These are phyloP conservation scores for Phytophthora crassamura DNA, from an alignment of 352 stramenopile genomes.

Conservation along the genomic window DNA sequence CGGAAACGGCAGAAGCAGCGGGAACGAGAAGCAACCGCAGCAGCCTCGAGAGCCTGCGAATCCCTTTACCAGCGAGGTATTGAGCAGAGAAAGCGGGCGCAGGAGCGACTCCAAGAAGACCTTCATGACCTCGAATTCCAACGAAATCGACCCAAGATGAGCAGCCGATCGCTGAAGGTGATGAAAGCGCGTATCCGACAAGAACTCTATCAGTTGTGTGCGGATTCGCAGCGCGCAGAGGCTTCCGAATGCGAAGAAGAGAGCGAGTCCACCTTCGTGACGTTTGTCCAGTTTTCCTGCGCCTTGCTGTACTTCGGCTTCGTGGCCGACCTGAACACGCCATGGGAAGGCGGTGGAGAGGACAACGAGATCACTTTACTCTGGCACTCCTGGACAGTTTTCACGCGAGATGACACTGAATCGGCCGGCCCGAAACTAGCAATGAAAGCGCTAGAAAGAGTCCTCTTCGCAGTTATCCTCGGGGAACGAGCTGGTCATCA, in stretches of 20 bases:
- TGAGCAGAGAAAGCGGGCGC: slow-evolving; percentile 43
- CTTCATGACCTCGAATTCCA: slow-evolving; percentile 19
- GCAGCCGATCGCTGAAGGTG: slow-evolving; percentile 39
- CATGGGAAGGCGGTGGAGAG: slow-evolving; percentile 27
- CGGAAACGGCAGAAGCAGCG: slow-evolving; percentile 19
- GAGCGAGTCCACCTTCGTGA: slow-evolving; percentile 13
- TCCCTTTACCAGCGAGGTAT: slow-evolving; percentile 58
- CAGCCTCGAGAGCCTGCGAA: slow-evolving; percentile 51
- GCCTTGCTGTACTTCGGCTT: slow-evolving; percentile 66
- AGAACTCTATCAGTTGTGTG: slow-evolving; percentile 46
- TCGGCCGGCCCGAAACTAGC: slow-evolving; percentile 1
- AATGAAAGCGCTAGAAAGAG: slow-evolving; percentile 19
- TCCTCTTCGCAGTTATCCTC: slow-evolving; percentile 37
- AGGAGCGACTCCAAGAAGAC: slow-evolving; percentile 34
- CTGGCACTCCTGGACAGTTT: slow-evolving; percentile 58
- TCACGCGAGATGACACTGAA: slow-evolving; percentile 21
- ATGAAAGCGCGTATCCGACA: slow-evolving; percentile 49
- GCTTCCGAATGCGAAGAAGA: background rate
- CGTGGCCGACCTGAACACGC: slow-evolving; percentile 46
- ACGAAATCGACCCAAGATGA: slow-evolving; percentile 45
- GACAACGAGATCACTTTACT: slow-evolving; percentile 47
- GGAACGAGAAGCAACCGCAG: slow-evolving; percentile 22
- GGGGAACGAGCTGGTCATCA: slow-evolving; percentile 10
- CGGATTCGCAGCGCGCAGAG: slow-evolving; percentile 13
- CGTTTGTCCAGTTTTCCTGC: slow-evolving; percentile 67